phyloP scores from a whole-genome alignment of 208 protist species.

The Leishmania tropica region DNA sequence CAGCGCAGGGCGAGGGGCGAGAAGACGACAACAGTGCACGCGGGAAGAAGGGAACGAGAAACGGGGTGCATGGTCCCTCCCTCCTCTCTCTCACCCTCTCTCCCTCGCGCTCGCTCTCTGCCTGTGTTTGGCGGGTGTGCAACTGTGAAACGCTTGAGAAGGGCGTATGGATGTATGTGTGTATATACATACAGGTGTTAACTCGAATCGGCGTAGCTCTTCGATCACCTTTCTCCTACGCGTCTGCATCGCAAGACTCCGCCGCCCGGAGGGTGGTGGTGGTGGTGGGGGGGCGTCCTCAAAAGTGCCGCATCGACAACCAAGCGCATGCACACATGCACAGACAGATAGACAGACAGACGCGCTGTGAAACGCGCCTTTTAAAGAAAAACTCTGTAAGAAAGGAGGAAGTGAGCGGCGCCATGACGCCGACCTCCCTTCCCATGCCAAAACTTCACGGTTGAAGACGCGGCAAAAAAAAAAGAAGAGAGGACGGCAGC shows the following conservation, averaged over 20 bases:
- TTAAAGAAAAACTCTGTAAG: background rate
- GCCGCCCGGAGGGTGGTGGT: no score
- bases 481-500: background rate
- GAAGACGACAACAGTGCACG: background rate
- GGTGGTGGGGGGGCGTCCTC: no score
- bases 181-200: background rate
- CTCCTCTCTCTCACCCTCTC: no score
- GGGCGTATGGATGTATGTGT: conserved; percentile 8
- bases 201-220: background rate
- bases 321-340: background rate
- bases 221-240: conserved; percentile 9
- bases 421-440: background rate
- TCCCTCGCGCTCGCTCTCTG: background rate
- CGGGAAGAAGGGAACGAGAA: background rate
- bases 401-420: background rate
- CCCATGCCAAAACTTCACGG: no score
- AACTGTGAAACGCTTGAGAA: background rate
- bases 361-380: background rate
- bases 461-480: background rate
- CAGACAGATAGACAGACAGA: background rate
- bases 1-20: background rate
- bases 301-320: background rate
- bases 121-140: background rate
- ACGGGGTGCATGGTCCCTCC: background rate
- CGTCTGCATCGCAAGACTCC: background rate